Percentiles rank a stretch among this genome's conserved stretches.
Evolutionary conservation across 176 grass and related monocot genomes (phyloP).

Genomic region (Eragrostis nindensis): DNA sequence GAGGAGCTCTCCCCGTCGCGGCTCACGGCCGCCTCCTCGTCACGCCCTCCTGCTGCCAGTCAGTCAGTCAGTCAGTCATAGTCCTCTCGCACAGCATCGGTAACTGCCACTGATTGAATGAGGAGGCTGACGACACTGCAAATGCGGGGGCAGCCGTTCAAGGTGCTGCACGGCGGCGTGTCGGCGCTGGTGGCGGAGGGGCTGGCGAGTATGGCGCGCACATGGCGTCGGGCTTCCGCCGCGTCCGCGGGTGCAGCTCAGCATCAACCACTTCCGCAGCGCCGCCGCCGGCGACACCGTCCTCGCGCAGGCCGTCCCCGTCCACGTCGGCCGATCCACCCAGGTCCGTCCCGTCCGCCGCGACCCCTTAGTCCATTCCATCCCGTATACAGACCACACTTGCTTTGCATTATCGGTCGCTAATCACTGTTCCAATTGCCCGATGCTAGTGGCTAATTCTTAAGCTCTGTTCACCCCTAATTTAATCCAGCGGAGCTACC

Average conservation of each 20-base stretch:
- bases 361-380: neutral
- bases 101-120: no score
- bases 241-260: constrained; percentile 81
- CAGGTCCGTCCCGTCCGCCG: constrained; percentile 48
- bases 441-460: neutral
- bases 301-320: constrained; percentile 63
- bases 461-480: neutral
- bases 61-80: neutral
- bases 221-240: constrained; percentile 76
- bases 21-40: constrained; percentile 66
- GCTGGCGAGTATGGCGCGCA: constrained; percentile 93
- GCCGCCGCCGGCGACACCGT: constrained; percentile 68
- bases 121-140: no score
- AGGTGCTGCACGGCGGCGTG: constrained; percentile 88
- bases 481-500: no score
- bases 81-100: no score
- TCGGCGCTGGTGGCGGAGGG: constrained; percentile 81
- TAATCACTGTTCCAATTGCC: neutral
- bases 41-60: constrained; percentile 77
- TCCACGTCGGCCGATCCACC: constrained; percentile 68
- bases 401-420: neutral
- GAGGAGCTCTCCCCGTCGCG: constrained; percentile 55
- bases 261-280: constrained; percentile 88
- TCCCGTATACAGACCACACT: neutral
- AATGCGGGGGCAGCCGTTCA: constrained; percentile 74